phyloP scores from a whole-genome alignment of 1,139 yeast species.

The Geotrichum phurueaensis region DNA sequence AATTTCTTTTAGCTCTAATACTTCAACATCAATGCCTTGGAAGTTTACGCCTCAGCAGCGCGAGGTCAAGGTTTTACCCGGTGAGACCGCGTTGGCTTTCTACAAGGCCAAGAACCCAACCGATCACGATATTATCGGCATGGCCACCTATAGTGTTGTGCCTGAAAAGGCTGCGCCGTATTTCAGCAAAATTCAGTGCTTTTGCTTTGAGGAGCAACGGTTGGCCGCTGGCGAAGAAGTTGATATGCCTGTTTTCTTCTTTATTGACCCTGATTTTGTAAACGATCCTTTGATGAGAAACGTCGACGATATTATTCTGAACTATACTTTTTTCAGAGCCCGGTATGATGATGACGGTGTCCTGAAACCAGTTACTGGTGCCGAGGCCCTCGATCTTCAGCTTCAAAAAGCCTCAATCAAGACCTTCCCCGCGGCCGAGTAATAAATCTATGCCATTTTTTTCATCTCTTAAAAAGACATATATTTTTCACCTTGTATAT shows the following conservation, averaged over 20 bases:
- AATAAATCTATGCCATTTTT: background rate
- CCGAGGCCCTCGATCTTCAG: conserved; percentile 4
- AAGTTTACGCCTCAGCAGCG: conserved; percentile 89
- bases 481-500: background rate
- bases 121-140: conserved; percentile 87
- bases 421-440: conserved; percentile 2
- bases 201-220: conserved; percentile 95
- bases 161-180: conserved; percentile 97
- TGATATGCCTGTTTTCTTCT: conserved; percentile 98
- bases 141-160: conserved; percentile 95
- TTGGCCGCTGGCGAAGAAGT: conserved; percentile 95
- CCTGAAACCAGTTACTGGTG: conserved; percentile 16
- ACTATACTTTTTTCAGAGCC: conserved; percentile 77
- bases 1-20: conserved; percentile 84
- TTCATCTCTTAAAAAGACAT: background rate
- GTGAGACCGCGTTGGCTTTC: conserved; percentile 95
- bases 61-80: conserved; percentile 90
- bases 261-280: conserved; percentile 95
- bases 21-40: conserved; percentile 92
- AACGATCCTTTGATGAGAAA: conserved; percentile 91
- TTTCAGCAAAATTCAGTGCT: conserved; percentile 94
- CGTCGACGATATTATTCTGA: conserved; percentile 82
- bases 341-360: conserved; percentile 25
- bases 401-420: background rate
- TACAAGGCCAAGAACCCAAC: conserved; percentile 86